Conservation (phyloP, 495 filamentous ascomycete genomes). For the Hypomontagnella submonticulosa region DNA sequence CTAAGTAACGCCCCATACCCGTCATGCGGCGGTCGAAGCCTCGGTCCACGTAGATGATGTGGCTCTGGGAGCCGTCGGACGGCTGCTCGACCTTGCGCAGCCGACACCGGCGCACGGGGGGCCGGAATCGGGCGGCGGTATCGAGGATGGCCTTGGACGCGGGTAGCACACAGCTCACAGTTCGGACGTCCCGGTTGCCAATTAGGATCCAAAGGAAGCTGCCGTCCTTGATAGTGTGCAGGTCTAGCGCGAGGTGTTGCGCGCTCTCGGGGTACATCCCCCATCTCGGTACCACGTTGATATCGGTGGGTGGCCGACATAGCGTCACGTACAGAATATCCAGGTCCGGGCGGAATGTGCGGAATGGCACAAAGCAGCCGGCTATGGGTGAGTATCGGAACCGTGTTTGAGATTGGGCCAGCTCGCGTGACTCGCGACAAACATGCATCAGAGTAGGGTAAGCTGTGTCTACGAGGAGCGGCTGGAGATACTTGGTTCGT, state of each 20-base stretch:
- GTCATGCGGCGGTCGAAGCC: conserved; percentile 32
- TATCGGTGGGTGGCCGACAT: conserved; percentile 15
- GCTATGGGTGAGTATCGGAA: conserved; percentile 34
- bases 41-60: conserved; percentile 35
- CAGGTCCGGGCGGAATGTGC: conserved; percentile 65
- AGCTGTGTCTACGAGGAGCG: conserved; percentile 34
- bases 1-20: conserved; percentile 9
- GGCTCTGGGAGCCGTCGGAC: conserved; percentile 20
- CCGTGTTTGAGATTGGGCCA: conserved; percentile 30
- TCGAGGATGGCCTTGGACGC: conserved; percentile 5
- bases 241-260: conserved; percentile 24
- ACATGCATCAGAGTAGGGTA: conserved; percentile 46
- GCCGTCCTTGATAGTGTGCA: conserved; percentile 32
- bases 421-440: conserved; percentile 53
- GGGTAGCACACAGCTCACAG: conserved; percentile 28
- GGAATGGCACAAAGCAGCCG: conserved; percentile 58
- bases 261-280: conserved; percentile 12
- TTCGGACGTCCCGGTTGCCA: conserved; percentile 9
- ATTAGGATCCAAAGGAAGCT: conserved; percentile 8
- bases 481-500: conserved; percentile 14
- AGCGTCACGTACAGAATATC: conserved; percentile 55
- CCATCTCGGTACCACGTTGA: conserved; percentile 9
- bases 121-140: conserved; percentile 23
- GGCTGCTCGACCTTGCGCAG: conserved; percentile 10
- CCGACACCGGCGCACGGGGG: conserved; percentile 27